Percentiles rank a stretch among this genome's conserved stretches.
Evolutionary conservation across 2,329 filamentous ascomycete species (phyloP).

Genomic region (Pestalotiopsis sp.): DNA sequence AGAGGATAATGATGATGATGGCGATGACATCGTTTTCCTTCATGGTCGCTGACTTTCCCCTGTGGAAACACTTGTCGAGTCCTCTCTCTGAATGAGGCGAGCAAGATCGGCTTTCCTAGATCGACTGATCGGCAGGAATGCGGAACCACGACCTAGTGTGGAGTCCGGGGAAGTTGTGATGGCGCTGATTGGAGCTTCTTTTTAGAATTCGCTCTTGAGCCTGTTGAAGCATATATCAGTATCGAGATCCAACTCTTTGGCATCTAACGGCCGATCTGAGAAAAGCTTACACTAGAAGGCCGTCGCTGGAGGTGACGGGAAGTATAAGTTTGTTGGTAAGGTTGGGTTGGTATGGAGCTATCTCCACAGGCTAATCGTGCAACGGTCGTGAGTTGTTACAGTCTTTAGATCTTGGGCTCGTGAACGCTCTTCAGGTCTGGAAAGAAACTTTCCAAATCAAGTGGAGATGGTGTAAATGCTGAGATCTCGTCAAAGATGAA

Average conservation of each 20-base stretch:
- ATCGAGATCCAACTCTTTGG: neutral
- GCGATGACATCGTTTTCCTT: constrained; percentile 70
- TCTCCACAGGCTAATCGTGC: neutral
- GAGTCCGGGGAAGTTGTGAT: neutral
- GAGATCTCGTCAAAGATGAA: neutral
- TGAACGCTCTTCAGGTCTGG: neutral
- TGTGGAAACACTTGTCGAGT: neutral
- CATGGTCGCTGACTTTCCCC: constrained; percentile 43
- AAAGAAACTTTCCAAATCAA: neutral
- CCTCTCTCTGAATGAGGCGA: neutral
- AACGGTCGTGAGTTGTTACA: neutral
- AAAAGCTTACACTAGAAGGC: neutral
- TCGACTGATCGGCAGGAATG: neutral
- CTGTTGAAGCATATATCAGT: neutral
- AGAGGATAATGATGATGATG: constrained; percentile 69
- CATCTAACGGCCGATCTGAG: neutral
- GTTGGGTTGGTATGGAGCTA: neutral
- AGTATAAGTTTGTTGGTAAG: neutral
- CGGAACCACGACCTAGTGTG: neutral
- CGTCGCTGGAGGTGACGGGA: neutral
- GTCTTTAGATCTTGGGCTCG: neutral
- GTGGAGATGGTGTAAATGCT: too few relatives aligned
- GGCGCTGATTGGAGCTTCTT: neutral
- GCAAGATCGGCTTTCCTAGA: neutral
- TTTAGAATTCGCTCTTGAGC: neutral